Percentiles rank a stretch among this genome's conserved stretches.
Conservation (phyloP, 2,329 filamentous ascomycete species). For the Colletotrichum zoysiae region DNA sequence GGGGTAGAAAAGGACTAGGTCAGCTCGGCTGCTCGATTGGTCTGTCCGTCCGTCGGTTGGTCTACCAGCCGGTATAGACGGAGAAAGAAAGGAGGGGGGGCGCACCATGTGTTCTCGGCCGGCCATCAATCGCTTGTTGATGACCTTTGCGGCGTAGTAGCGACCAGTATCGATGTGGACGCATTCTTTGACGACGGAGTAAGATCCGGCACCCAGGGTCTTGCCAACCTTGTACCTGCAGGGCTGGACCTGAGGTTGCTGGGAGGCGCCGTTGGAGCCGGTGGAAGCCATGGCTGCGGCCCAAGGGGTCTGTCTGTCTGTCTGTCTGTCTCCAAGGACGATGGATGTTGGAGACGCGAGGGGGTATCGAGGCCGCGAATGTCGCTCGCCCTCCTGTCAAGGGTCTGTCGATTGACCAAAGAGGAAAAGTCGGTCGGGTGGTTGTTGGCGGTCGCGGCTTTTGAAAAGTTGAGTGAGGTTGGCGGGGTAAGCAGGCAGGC, state of each 20-base stretch:
- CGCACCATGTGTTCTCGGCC: slow-evolving; percentile 96
- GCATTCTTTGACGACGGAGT: slow-evolving; percentile 98
- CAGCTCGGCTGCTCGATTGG: slow-evolving; percentile 16
- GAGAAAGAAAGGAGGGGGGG: slow-evolving; percentile 18
- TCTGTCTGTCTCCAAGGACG: neutral
- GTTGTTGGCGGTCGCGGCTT: slow-evolving; percentile 10
- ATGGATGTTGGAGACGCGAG: neutral
- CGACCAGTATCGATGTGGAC: slow-evolving; percentile 97
- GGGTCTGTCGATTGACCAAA: slow-evolving; percentile 5
- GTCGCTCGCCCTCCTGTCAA: slow-evolving; percentile 24
- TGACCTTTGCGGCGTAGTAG: slow-evolving; percentile 99
- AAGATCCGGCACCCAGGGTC: slow-evolving; percentile 94
- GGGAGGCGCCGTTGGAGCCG: slow-evolving; percentile 42
- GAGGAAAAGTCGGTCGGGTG: slow-evolving; percentile 17
- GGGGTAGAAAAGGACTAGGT: neutral
- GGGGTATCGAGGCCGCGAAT: slow-evolving; percentile 15
- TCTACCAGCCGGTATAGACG: slow-evolving; percentile 12
- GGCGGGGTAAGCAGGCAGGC: slow-evolving; percentile 38
- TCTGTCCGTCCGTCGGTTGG: too few relatives aligned
- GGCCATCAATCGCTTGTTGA: slow-evolving; percentile 98
- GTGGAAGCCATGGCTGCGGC: slow-evolving; percentile 40
- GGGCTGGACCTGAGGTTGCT: slow-evolving; percentile 81
- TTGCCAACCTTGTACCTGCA: slow-evolving; percentile 99
- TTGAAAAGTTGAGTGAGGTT: slow-evolving; percentile 23
- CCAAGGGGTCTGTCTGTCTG: too few relatives aligned